Evolutionary conservation across 495 filamentous ascomycete species (phyloP), one percentile per base, ranked within the genome.

Genomic region (Sporormia fimetaria): DNA sequence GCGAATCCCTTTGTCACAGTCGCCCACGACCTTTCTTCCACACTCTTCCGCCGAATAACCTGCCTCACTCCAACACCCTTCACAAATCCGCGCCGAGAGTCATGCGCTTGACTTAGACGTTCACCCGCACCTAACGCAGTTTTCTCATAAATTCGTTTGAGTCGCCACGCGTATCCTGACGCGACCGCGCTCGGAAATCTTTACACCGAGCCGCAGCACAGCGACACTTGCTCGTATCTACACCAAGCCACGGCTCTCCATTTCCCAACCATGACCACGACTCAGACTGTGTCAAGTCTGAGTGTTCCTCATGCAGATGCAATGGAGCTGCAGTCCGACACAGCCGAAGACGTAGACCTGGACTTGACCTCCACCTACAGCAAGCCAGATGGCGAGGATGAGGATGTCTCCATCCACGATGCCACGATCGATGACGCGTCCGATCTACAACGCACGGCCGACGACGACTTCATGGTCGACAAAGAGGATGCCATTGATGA

Each of bases 391-490:
- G 28, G 26, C 10, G 17, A 42, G 9, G 39, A 42, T 25, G 39
- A 33, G n/a, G 39, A 33, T 8, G 10, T 42, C 6, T 42, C 29
- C 1, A 10, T 42, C 6, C 20, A 33, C 4, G 39, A 42, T n/a
- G 39, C 39, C 2, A 30, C 10, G 25, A 10, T 30, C 2, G 39
- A 42, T 16, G 12, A 18, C 10, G 21, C 10, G 31, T 15, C 5
- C 31, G 21, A 20, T 18, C 31, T 18, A 18, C 11, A 18, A 6
- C 31, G 3, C 28, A 21, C 9, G 29, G 25, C 21, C 39, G n/a
- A 33, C 24, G 39, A 42, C 18, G 39, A 42, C 29, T 42, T 42
- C 27, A 42, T 42, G 39, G 39, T 21, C n/a, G 40, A 44, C 22
- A 36, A 44, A 9, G 31, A 44, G n/a, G 21, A 44, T 22, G 12